Base-by-base conservation (phyloP, 257 asterid genomes). In the Solanum etuberosum region DNA sequence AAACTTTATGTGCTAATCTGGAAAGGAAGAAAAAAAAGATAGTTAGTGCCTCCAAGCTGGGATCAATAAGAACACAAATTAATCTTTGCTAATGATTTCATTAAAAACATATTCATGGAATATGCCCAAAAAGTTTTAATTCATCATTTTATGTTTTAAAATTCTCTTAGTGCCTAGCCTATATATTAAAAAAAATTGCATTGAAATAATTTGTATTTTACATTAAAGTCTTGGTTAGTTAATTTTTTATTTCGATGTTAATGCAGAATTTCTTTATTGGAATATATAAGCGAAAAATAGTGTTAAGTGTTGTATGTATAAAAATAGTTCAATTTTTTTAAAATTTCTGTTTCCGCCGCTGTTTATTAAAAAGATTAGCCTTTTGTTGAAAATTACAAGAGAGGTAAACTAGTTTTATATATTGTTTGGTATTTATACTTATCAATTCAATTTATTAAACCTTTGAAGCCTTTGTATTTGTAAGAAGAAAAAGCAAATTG, bases 31-130 rank as follows among this genome's bases (percentile, higher is more conserved):
- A 74, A 54, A 74, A 1, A 46, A 51, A 51, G 23, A 88, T 54
- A 87, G 91, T 87, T 83, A 85, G 85, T 89, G 91, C 83, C 85
- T 37, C 85, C 90, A 74, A 83, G 91, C 89, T 86, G 89, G 86
- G 70, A 34, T 89, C 86, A 88, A 86, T 87, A 76, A 71, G 65
- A 72, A 78, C 87, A 72, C 83, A 88, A 87, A 88, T 89, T 85
- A 88, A 82, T 89, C 31, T 31, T 78, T 34, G 61, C 88, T 88
- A 81, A 83, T 82, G 80, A 77, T 59, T 57, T 42, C 35, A 31
- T 72, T 61, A 65, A 80, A 65, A 86, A 81, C 63, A 88, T 88
- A 89, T 68, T 84, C 88, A 54, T 34, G 88, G 94, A 90, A 89
- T 90, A 93, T 90, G 92, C 92, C 57, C 48, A 27, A 87, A 87